Percentiles rank a stretch among this genome's conserved stretches.
These are phyloP conservation scores for Aureobasidium mangrovei DNA, from an alignment of 2,329 filamentous ascomycete species.

Conservation along the genomic window DNA sequence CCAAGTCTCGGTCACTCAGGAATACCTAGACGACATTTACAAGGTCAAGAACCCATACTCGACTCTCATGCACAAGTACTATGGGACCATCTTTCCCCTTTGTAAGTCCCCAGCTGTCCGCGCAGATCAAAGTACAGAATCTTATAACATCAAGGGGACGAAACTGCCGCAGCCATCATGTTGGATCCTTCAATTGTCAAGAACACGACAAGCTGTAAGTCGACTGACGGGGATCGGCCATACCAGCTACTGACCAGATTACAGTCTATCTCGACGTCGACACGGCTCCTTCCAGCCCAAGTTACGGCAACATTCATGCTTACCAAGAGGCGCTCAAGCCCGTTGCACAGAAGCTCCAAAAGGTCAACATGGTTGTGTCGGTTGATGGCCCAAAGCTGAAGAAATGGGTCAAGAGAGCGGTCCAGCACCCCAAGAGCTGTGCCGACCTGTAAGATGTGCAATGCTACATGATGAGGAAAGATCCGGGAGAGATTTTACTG, in stretches of 20 bases:
- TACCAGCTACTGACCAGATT: too few relatives aligned
- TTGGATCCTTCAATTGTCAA: constrained; percentile 31
- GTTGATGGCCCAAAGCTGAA: constrained; percentile 32
- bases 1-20: constrained; percentile 34
- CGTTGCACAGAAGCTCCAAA: constrained; percentile 24
- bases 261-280: constrained; percentile 37
- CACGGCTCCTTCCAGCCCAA: constrained; percentile 32
- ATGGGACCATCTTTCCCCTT: constrained; percentile 34
- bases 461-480: neutral
- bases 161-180: constrained; percentile 37
- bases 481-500: too few relatives aligned
- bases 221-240: neutral
- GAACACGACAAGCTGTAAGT: constrained; percentile 29
- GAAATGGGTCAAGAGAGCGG: constrained; percentile 30
- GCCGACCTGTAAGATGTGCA: neutral
- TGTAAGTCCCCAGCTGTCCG: constrained; percentile 16
- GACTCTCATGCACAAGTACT: constrained; percentile 31
- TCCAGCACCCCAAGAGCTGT: constrained; percentile 23
- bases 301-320: constrained; percentile 37
- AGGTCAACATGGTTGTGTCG: constrained; percentile 34
- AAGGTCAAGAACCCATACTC: constrained; percentile 33
- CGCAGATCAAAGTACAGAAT: neutral
- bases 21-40: constrained; percentile 32
- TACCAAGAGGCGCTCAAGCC: constrained; percentile 35
- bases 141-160: constrained; percentile 28